Evolutionary conservation across 805 yeast genomes (phyloP), one percentile per base, ranked within the genome.

Genomic region (Candida nitratophila): DNA sequence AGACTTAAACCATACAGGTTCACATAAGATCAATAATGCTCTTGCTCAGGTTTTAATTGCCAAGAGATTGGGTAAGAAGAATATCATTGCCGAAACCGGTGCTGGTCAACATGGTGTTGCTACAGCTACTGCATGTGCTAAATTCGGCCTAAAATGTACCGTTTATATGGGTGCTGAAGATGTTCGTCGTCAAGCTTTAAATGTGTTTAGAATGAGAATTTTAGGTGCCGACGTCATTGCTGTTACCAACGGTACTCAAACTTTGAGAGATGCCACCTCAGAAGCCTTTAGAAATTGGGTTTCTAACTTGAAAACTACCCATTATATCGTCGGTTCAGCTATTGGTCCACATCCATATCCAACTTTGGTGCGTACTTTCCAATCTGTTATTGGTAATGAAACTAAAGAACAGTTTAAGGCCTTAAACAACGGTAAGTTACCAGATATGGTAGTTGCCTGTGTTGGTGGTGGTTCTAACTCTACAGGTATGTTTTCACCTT

Each of bases 311-410:
- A 72, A 80, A 51, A 70, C 86, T 33, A 93, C 99, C 8, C 97
- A 93, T 66, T 93, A 91, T 63, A 84, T 91, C 50, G 96, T 93
- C 42, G 99, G 99, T 42, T 88, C 97, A 2, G 99, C 98, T 38
- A 91, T 93, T 61, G 99, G 99, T 33, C 99, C 99, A 34, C 98
- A 93, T 65, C 99, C 99, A 40, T 93, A 89, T 72, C 99, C 99
- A 50, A 89, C 96, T 17, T 76, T 93, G 64, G 99, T 93, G 30
- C 84, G 98, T 70, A 91, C 99, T 16, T 90, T 93, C 88, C 99
- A 93, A 74, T 79, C 90, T 61, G 95, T 93, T 30, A 93, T 93
- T 66, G 99, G 99, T 55, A 74, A 80, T 42, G 99, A 93, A 71
- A 86, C 96, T 39, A 89, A 86, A 66, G 83, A 86, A 64, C 96